Evolutionary conservation across 1,284 basidiomycete genomes (phyloP), one percentile per base, ranked within the genome.

Genomic region (Vanrija humicola): DNA sequence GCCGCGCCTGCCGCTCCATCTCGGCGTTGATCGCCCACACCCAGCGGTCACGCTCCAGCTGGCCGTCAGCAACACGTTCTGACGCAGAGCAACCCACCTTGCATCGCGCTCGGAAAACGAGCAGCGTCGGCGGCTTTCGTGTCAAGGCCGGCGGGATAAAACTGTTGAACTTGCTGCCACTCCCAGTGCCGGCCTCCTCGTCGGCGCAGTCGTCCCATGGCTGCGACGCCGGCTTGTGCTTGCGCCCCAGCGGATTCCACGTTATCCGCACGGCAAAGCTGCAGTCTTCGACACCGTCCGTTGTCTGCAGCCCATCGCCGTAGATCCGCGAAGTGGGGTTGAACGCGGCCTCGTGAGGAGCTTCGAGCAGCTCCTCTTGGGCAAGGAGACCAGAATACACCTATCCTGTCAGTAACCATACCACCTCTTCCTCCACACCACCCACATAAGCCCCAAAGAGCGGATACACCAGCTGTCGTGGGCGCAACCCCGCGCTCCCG

Each of bases 11-110:
- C 15, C 73, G 54, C 54, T 77, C 73, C 64, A 73, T 75, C 57
- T 77, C 75, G 18, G 69, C 66, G 53, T 75, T 74, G 46, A 76
- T 64, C 7, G 68, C 71, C 71, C 73, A 74, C 0, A 77, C 66
- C 75, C 75, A 77, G n/a, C 69, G 53, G 63, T 77, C 74, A 21
- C 75, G 58, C 54, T 77, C 75, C 44, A 77, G 70, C 75, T 77
- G 53, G 19, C 28, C 49, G 56, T 46, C 25, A 53, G 46, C 14
- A 23, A 23, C 21, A 39, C 42, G 23, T 8, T n/a, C 9, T 18
- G 18, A 23, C 29, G 16, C 18, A 15, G n/a, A 38, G 12, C 3
- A 2, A 65, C 74, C 59, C 58, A 77, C 75, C 64, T 71, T 72
- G 9, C 70, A 75, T 42, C 75, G 56, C 9, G 75, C 72, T 15